These are phyloP conservation scores for Hypoxylon trugodes DNA, from an alignment of 495 filamentous ascomycete species.

Conservation along the genomic window DNA sequence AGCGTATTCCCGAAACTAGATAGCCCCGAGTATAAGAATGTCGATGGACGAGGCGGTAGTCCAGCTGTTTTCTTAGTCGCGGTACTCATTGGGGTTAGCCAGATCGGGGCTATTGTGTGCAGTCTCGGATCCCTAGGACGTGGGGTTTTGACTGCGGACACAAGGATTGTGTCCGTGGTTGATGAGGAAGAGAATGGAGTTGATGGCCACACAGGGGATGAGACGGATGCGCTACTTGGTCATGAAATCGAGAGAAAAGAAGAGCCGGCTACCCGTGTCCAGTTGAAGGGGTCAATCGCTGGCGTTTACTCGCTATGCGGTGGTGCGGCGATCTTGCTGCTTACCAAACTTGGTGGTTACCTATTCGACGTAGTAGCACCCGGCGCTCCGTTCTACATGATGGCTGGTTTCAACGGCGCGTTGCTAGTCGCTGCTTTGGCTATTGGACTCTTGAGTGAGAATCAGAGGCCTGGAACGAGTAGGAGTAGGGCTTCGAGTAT, in stretches of 20 bases:
- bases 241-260: slow-evolving; percentile 3
- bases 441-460: slow-evolving; percentile 42
- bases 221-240: slow-evolving; percentile 44
- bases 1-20: slow-evolving; percentile 70
- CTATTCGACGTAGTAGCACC: slow-evolving; percentile 76
- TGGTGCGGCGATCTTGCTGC: slow-evolving; percentile 86
- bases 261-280: slow-evolving; percentile 51
- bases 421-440: slow-evolving; percentile 67
- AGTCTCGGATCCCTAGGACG: slow-evolving; percentile 84
- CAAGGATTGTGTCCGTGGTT: slow-evolving; percentile 31
- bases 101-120: slow-evolving; percentile 96
- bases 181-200: slow-evolving; percentile 44
- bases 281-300: slow-evolving; percentile 91
- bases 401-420: slow-evolving; percentile 84
- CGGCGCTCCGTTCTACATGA: slow-evolving; percentile 88
- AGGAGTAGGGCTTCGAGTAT: slow-evolving; percentile 3
- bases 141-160: slow-evolving; percentile 71
- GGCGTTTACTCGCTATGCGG: slow-evolving; percentile 92
- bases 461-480: not conserved
- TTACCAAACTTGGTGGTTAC: slow-evolving; percentile 91
- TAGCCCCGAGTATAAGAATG: slow-evolving; percentile 73
- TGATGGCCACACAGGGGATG: not conserved
- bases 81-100: slow-evolving; percentile 81
- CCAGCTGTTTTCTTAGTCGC: slow-evolving; percentile 77
- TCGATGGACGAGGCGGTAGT: slow-evolving; percentile 65